phyloP scores from a whole-genome alignment of 192 early-diverging fungal species.

The Linnemannia elongata region DNA sequence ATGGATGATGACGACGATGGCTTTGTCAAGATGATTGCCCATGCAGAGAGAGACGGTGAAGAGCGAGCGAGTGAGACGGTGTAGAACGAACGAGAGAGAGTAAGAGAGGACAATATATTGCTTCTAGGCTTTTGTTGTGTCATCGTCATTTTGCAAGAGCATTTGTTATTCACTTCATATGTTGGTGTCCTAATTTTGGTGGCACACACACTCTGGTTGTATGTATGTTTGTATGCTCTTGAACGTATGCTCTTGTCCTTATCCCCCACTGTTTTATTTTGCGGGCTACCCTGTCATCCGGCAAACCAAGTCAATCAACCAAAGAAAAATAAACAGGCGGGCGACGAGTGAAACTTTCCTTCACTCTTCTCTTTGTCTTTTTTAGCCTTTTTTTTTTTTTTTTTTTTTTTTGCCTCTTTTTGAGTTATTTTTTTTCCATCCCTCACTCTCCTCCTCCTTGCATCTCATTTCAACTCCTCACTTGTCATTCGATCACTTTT shows the following conservation, averaged over 20 bases:
- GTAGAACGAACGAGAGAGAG: neutral
- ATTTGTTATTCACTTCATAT: too few relatives aligned
- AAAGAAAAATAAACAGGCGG: too few relatives aligned
- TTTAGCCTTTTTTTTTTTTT: neutral
- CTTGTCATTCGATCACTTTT: neutral
- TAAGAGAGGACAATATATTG: neutral
- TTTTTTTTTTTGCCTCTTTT: neutral
- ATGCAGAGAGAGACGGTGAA: neutral
- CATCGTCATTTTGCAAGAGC: too few relatives aligned
- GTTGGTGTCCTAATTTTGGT: too few relatives aligned
- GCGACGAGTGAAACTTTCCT: neutral
- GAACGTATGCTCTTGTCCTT: too few relatives aligned
- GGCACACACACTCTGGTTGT: neutral
- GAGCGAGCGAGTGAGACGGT: neutral
- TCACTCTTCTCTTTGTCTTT: constrained; percentile 13
- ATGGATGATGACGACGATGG: too few relatives aligned
- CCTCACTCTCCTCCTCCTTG: neutral
- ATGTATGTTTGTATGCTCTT: too few relatives aligned
- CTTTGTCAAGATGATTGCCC: too few relatives aligned
- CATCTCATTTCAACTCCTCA: neutral
- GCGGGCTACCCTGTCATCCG: neutral
- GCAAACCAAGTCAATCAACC: neutral
- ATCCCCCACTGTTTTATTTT: neutral
- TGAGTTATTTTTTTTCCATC: neutral
- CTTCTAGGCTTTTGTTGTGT: too few relatives aligned